Conservation (phyloP, 2,329 filamentous ascomycete species). For the Neurospora crassa region DNA sequence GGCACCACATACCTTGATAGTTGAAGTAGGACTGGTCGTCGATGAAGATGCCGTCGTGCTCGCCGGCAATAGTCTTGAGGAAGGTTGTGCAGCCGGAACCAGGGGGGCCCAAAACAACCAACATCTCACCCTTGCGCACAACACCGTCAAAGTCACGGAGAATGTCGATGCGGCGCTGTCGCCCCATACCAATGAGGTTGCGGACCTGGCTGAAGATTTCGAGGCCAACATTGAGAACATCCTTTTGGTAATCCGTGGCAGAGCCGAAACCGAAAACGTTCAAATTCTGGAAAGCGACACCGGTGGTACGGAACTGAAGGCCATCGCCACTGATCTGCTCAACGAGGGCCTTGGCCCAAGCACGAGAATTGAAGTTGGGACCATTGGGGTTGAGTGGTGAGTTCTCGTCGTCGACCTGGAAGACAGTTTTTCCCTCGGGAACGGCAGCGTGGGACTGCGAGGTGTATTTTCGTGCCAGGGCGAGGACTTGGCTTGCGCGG, state of each 20-base stretch:
- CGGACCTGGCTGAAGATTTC: conserved; percentile 34
- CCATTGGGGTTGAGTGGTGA: conserved; percentile 40
- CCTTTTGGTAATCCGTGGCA: conserved; percentile 61
- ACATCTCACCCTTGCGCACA: conserved; percentile 63
- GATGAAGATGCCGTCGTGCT: conserved; percentile 70
- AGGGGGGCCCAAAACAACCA: conserved; percentile 65
- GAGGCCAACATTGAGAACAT: conserved; percentile 53
- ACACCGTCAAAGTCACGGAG: conserved; percentile 58
- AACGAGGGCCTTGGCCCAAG: conserved; percentile 52
- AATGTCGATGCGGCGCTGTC: conserved; percentile 54
- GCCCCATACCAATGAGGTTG: conserved; percentile 40
- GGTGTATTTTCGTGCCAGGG: conserved; percentile 47
- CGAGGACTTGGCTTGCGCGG: conserved; percentile 42
- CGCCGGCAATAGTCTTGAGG: conserved; percentile 74
- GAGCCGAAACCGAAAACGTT: conserved; percentile 60
- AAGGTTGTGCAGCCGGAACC: conserved; percentile 74
- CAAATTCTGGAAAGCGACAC: conserved; percentile 57
- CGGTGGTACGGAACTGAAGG: conserved; percentile 47
- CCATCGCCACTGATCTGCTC: conserved; percentile 42
- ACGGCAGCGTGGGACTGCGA: conserved; percentile 30
- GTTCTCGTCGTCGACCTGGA: conserved; percentile 28
- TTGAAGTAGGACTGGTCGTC: conserved; percentile 66
- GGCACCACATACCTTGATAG: conserved; percentile 55
- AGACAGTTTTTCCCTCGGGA: conserved; percentile 36
- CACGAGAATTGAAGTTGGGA: conserved; percentile 39